A percentile compares a stretch with the other conserved stretches of the same genome.
Evolutionary conservation across 495 filamentous ascomycete genomes (phyloP).

Genomic region (Aspergillus heteromorphus): DNA sequence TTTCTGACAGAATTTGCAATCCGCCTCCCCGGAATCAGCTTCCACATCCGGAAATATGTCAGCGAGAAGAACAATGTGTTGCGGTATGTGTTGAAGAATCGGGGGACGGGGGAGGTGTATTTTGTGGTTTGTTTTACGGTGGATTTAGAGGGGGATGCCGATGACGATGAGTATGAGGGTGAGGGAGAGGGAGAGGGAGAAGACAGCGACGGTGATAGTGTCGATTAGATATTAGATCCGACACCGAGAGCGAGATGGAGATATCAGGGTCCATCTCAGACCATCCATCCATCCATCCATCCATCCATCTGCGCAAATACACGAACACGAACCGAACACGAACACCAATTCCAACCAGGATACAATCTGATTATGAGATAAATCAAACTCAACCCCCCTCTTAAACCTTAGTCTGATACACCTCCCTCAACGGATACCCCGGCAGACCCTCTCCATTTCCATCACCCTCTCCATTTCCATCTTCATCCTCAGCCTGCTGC

Average conservation of each 20-base stretch:
- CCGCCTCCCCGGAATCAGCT: slow-evolving; percentile 67
- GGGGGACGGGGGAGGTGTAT: slow-evolving; percentile 60
- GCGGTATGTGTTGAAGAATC: slow-evolving; percentile 84
- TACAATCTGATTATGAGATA: no score
- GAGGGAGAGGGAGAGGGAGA: background rate
- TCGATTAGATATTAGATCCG: slow-evolving; percentile 13
- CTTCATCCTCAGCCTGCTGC: no score
- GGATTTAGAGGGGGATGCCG: slow-evolving; percentile 28
- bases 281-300: no score
- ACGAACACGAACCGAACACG: no score
- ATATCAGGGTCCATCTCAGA: no score
- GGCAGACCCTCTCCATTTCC: no score
- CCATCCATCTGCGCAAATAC: no score
- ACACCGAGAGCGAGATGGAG: background rate
- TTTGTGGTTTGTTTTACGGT: slow-evolving; percentile 76
- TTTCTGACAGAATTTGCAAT: slow-evolving; percentile 61
- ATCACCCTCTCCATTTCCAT: no score
- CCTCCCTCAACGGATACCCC: no score
- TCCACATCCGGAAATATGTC: slow-evolving; percentile 76
- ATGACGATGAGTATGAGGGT: slow-evolving; percentile 8
- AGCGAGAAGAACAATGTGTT: slow-evolving; percentile 71
- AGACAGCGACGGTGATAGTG: slow-evolving; percentile 5
- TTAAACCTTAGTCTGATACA: no score
- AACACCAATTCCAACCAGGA: no score
- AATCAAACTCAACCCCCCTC: no score